phyloP scores from a whole-genome alignment of 805 yeast species.

The Starmerella apis region DNA sequence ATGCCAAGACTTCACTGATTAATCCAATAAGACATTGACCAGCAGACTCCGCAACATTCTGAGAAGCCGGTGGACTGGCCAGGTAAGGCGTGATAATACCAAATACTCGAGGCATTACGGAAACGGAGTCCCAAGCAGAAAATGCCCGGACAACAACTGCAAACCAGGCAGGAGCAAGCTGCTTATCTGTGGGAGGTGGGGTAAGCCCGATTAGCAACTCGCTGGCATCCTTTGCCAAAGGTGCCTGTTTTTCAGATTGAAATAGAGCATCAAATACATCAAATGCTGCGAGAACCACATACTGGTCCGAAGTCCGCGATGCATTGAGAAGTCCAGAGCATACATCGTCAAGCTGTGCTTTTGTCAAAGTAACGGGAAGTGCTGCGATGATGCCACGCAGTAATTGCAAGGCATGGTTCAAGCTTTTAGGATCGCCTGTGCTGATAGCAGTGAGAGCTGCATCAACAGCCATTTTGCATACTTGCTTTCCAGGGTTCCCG shows the following conservation, averaged over 20 bases:
- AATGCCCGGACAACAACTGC: slow-evolving; percentile 81
- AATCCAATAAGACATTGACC: slow-evolving; percentile 80
- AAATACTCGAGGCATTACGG: slow-evolving; percentile 45
- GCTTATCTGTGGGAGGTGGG: slow-evolving; percentile 73
- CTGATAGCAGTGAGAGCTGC: slow-evolving; percentile 64
- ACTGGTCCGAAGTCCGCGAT: slow-evolving; percentile 76
- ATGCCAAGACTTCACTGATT: slow-evolving; percentile 49
- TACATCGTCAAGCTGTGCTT: slow-evolving; percentile 51
- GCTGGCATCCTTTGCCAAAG: slow-evolving; percentile 36
- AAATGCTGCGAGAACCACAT: slow-evolving; percentile 69
- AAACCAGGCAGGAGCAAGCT: slow-evolving; percentile 87
- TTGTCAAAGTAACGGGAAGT: slow-evolving; percentile 57
- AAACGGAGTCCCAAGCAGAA: not conserved
- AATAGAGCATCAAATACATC: slow-evolving; percentile 69
- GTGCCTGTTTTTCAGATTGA: slow-evolving; percentile 42
- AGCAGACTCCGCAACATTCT: slow-evolving; percentile 61
- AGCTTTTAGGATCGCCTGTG: slow-evolving; percentile 34
- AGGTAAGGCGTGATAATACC: slow-evolving; percentile 53
- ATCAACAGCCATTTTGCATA: slow-evolving; percentile 68
- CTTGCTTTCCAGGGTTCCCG: slow-evolving; percentile 73
- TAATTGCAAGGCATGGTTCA: slow-evolving; percentile 70
- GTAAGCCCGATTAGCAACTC: slow-evolving; percentile 63
- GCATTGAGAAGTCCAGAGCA: slow-evolving; percentile 68
- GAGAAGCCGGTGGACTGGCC: slow-evolving; percentile 22
- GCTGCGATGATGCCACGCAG: slow-evolving; percentile 52